phyloP scores from a whole-genome alignment of 495 filamentous ascomycete species.

The Ramalina intermedia region DNA sequence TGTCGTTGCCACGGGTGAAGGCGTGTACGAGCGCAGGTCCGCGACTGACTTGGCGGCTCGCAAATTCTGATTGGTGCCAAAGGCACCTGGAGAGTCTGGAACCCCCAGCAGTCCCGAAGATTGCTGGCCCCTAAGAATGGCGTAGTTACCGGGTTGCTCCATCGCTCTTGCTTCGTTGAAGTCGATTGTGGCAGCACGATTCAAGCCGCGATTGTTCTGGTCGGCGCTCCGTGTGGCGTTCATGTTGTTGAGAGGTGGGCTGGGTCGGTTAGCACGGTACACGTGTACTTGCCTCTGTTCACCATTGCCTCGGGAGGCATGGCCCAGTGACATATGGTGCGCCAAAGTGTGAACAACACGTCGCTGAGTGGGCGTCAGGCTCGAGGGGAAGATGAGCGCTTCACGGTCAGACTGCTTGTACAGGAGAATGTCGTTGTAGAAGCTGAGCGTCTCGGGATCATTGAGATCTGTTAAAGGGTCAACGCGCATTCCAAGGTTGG shows the following conservation, averaged over 20 bases:
- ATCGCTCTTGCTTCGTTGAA: constrained; percentile 78
- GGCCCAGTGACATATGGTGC: constrained; percentile 84
- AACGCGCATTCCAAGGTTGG: constrained; percentile 17
- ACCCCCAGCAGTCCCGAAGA: constrained; percentile 64
- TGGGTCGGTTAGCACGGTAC: constrained; percentile 51
- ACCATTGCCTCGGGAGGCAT: constrained; percentile 73
- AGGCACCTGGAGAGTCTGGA: constrained; percentile 63
- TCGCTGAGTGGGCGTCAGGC: constrained; percentile 67
- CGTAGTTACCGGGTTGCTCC: constrained; percentile 46
- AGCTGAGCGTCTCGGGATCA: constrained; percentile 71
- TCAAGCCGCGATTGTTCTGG: constrained; percentile 62
- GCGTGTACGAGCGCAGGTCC: constrained; percentile 86
- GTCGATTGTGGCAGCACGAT: constrained; percentile 93
- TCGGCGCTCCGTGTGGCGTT: constrained; percentile 53
- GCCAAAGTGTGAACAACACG: constrained; percentile 85
- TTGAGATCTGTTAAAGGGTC: constrained; percentile 68
- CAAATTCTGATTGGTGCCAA: constrained; percentile 57
- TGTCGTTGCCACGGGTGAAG: constrained; percentile 79
- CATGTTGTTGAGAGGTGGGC: constrained; percentile 47
- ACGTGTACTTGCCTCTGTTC: constrained; percentile 81
- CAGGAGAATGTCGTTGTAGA: constrained; percentile 75
- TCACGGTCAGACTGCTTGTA: constrained; percentile 71
- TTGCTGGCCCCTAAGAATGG: constrained; percentile 59
- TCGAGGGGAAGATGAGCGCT: constrained; percentile 65
- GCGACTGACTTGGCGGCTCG: constrained; percentile 93